Base-by-base conservation (phyloP, 345 rosid genomes). In the Rhizophora apiculata region DNA sequence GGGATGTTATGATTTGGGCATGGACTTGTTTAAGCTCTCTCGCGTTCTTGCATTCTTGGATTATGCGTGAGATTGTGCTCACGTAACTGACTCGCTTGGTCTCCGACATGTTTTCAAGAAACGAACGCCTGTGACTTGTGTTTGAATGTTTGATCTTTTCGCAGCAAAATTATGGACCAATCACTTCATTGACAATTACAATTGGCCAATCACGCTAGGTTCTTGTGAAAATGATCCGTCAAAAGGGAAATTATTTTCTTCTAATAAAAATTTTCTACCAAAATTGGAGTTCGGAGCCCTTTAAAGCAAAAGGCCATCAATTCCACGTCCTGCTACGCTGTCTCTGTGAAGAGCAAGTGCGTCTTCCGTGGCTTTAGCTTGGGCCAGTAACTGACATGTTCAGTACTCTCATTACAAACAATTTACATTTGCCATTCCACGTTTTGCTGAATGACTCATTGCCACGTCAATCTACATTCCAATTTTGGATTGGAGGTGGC, bases 291-390 rank as follows among this genome's bases (percentile, higher is more conserved):
- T 9, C 8, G 54, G 71, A 59, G 6, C 51, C 30, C 52, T 15
- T n/a, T 86, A 90, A 63, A 91, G 91, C 34, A 76, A 63, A 82
- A 94, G 88, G 57, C 96, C 97, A 83, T 88, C 88, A 31, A 82
- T 65, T 29, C 88, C 89, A 15, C 72, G 86, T 53, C 97, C 96
- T 10, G 96, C 26, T 22, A 68, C 43, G 15, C 60, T 80, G 52
- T 88, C 96, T 70, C 93, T 77, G 74, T 88, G 90, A 27, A 95
- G 82, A 63, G 65, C 13, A 20, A 92, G 79, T 52, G 96, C 99
- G 81, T 91, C 98, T 72, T 90, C 92, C 97, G 88, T 95, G 77
- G 90, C 96, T 68, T 86, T 32, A 60, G 99, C 96, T 67, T 82
- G 82, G 60, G 92, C 88, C 65, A 90, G 81, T 73, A 87, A 72